Evolutionary conservation across 1,284 basidiomycete species (phyloP).

Genomic region (Ceratobasidium sp.): DNA sequence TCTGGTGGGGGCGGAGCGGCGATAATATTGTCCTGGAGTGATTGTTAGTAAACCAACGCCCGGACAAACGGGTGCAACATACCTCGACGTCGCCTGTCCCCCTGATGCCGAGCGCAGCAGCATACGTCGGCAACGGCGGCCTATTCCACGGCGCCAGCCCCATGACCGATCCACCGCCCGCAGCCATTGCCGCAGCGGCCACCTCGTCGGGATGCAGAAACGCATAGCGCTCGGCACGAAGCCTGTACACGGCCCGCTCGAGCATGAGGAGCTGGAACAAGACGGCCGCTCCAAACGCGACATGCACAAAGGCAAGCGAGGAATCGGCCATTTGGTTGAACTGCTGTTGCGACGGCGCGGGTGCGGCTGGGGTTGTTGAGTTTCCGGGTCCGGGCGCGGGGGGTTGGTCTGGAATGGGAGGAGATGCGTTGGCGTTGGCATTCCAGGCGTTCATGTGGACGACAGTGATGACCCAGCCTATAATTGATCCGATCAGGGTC

Average conservation of each 20-base stretch:
- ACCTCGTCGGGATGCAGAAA: conserved; percentile 59
- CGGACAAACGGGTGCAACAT: conserved; percentile 55
- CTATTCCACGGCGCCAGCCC: conserved; percentile 71
- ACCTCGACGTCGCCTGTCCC: conserved; percentile 78
- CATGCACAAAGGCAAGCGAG: conserved; percentile 54
- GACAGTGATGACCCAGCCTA: conserved; percentile 62
- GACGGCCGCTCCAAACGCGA: conserved; percentile 49
- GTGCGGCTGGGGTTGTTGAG: conserved; percentile 62
- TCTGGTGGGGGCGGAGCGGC: conserved; percentile 71
- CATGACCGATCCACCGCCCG: conserved; percentile 52
- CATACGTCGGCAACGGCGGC: conserved; percentile 71
- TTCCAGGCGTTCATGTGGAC: conserved; percentile 48
- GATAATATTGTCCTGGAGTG: conserved; percentile 49
- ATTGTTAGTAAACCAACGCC: not conserved
- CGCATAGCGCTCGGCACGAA: conserved; percentile 69
- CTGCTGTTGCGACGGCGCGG: conserved; percentile 57
- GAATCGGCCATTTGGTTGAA: conserved; percentile 47
- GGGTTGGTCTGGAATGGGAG: conserved; percentile 15
- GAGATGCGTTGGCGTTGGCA: conserved; percentile 29
- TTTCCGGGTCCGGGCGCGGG: not conserved
- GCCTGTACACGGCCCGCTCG: conserved; percentile 65
- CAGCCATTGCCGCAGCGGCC: conserved; percentile 42
- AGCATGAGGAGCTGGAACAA: conserved; percentile 63
- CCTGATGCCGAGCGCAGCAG: conserved; percentile 68
- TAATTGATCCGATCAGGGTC: conserved; percentile 59